Percentiles rank a stretch among this genome's conserved stretches.
These are phyloP conservation scores for Ceratocystis eucalypticola DNA, from an alignment of 2,329 filamentous ascomycete genomes.

Conservation along the genomic window DNA sequence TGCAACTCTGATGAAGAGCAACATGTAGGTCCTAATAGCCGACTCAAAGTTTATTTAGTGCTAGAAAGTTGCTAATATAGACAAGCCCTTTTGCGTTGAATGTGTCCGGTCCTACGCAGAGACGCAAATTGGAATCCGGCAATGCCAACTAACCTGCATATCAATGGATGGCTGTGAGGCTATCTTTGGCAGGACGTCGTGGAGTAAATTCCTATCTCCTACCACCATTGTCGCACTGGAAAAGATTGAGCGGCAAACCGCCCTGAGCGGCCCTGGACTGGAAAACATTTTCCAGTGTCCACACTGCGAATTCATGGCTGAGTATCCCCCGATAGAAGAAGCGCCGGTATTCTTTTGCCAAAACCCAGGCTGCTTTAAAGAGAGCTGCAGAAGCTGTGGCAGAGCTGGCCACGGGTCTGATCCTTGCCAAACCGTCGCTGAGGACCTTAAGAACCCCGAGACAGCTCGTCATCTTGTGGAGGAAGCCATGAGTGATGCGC, in stretches of 20 bases:
- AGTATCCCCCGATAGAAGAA: slow-evolving; percentile 51
- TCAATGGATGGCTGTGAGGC: slow-evolving; percentile 52
- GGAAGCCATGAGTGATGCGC: slow-evolving; percentile 68
- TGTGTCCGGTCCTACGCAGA: slow-evolving; percentile 56
- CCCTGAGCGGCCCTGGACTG: slow-evolving; percentile 54
- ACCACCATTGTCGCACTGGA: slow-evolving; percentile 50
- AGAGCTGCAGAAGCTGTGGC: slow-evolving; percentile 56
- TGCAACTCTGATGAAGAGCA: slow-evolving; percentile 42
- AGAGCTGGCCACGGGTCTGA: slow-evolving; percentile 56
- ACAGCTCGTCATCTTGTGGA: slow-evolving; percentile 55
- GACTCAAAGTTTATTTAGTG: not conserved
- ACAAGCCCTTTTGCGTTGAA: slow-evolving; percentile 49
- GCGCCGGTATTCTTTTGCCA: slow-evolving; percentile 63
- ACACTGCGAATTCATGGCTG: slow-evolving; percentile 69
- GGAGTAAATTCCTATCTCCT: slow-evolving; percentile 43
- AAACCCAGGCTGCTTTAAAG: slow-evolving; percentile 47
- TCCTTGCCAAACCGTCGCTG: slow-evolving; percentile 48
- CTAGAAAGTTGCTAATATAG: not conserved
- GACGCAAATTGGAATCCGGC: slow-evolving; percentile 53
- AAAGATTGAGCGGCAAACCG: slow-evolving; percentile 55
- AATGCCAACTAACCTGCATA: slow-evolving; percentile 57
- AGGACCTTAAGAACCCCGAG: slow-evolving; percentile 43
- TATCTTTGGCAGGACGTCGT: slow-evolving; percentile 43
- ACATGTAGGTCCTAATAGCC: slow-evolving; percentile 31
- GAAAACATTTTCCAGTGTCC: slow-evolving; percentile 64